A percentile compares a stretch with the other conserved stretches of the same genome.
phyloP scores from a whole-genome alignment of 441 rosid species.

The Gossypium aridum region DNA sequence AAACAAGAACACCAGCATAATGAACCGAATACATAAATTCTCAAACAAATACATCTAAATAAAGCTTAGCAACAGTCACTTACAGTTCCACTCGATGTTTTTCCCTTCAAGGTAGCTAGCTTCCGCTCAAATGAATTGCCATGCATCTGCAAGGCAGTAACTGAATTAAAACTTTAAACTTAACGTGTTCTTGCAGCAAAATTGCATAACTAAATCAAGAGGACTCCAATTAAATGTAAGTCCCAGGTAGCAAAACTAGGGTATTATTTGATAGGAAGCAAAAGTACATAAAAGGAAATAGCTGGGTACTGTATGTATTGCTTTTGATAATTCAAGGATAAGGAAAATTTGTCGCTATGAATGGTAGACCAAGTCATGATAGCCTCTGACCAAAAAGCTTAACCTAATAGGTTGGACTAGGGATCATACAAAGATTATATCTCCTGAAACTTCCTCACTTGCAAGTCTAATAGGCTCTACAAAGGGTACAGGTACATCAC shows the following conservation, averaged over 20 bases:
- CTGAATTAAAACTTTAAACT: conserved; percentile 1
- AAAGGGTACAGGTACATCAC: neutral
- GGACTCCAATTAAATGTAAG: neutral
- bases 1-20: neutral
- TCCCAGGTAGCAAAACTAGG: neutral
- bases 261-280: neutral
- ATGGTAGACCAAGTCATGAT: neutral
- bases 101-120: conserved; percentile 69
- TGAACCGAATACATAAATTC: neutral
- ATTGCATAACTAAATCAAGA: conserved; percentile 1
- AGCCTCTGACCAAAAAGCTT: neutral
- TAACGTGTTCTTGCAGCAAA: neutral
- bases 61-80: conserved; percentile 17
- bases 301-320: neutral
- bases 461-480: neutral
- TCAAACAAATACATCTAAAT: neutral
- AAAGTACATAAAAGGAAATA: neutral
- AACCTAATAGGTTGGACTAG: neutral
- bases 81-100: conserved; percentile 51
- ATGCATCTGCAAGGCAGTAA: conserved; percentile 50
- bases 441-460: neutral
- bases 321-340: neutral
- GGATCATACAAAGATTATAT: neutral
- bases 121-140: conserved; percentile 93
- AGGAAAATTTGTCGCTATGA: neutral